Percentiles rank a stretch among this genome's conserved stretches.
These are phyloP conservation scores for Gynostemma pentaphyllum DNA, from an alignment of 306 rosid species.

Conservation along the genomic window DNA sequence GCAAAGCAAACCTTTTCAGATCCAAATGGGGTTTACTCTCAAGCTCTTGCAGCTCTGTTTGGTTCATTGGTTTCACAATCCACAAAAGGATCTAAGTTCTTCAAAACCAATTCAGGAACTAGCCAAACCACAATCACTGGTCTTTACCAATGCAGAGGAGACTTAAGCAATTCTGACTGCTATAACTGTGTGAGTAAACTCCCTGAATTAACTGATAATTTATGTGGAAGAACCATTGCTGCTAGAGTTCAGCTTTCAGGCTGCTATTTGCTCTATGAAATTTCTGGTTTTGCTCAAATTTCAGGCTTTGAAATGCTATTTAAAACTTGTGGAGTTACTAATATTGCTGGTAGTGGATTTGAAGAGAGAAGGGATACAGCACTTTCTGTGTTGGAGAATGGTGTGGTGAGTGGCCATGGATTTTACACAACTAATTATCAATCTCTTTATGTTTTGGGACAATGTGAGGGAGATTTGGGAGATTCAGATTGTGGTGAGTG, in stretches of 20 bases:
- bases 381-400: conserved; percentile 55
- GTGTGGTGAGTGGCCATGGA: conserved; percentile 70
- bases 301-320: conserved; percentile 76
- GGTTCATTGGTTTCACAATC: conserved; percentile 66
- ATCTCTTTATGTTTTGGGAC: conserved; percentile 66
- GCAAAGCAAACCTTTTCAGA: conserved; percentile 71
- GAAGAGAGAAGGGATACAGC: conserved; percentile 79
- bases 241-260: conserved; percentile 75
- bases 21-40: conserved; percentile 76
- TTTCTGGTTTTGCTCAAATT: conserved; percentile 62
- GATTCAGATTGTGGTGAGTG: conserved; percentile 81
- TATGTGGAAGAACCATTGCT: conserved; percentile 69
- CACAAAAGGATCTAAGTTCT: conserved; percentile 51
- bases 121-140: conserved; percentile 57
- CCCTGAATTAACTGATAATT: conserved; percentile 38
- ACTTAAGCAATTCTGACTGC: conserved; percentile 62
- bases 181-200: conserved; percentile 63
- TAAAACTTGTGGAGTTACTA: conserved; percentile 61
- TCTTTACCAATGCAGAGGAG: conserved; percentile 82
- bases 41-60: conserved; percentile 62
- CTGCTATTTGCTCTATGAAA: conserved; percentile 69
- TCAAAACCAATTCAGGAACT: conserved; percentile 49
- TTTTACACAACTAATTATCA: conserved; percentile 67
- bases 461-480: conserved; percentile 89
- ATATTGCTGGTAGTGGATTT: conserved; percentile 63